Conservation (phyloP, 1,284 basidiomycete genomes). For the Cutaneotrichosporon mucoides region DNA sequence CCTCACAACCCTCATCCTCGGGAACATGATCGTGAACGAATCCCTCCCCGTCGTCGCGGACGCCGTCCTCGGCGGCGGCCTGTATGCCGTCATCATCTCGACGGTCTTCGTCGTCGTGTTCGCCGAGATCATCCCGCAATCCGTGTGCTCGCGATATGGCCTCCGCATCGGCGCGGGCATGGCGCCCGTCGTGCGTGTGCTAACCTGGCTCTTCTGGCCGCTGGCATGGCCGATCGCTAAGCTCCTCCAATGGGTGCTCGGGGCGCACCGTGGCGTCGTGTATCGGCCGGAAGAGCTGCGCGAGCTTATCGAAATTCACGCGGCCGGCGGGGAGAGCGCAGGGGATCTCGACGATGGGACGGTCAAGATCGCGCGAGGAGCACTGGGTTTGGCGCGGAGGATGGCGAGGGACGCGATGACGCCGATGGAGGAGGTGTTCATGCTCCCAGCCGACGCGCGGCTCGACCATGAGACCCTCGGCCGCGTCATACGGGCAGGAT, state of each 20-base stretch:
- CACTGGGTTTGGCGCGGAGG: conserved; percentile 67
- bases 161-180: conserved; percentile 84
- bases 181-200: conserved; percentile 63
- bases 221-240: conserved; percentile 81
- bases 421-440: conserved; percentile 62
- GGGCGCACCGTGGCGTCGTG: conserved; percentile 56
- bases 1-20: conserved; percentile 73
- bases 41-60: conserved; percentile 82
- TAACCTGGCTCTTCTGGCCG: conserved; percentile 64
- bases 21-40: conserved; percentile 87
- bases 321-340: conserved; percentile 57
- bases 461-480: conserved; percentile 74
- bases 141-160: conserved; percentile 85
- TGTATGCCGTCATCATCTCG: conserved; percentile 70
- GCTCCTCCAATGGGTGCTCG: conserved; percentile 71
- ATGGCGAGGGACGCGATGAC: conserved; percentile 71
- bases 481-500: conserved; percentile 69
- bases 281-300: conserved; percentile 57
- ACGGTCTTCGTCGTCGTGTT: conserved; percentile 74
- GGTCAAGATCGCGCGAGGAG: conserved; percentile 69
- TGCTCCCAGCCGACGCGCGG: conserved; percentile 73
- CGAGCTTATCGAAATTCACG: conserved; percentile 60
- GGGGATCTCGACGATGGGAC: conserved; percentile 70
- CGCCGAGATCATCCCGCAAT: conserved; percentile 54
- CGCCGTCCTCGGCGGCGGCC: conserved; percentile 72